Base-by-base conservation (phyloP, 371 early-diverging fungal species). In the Mucor velutinosus region DNA sequence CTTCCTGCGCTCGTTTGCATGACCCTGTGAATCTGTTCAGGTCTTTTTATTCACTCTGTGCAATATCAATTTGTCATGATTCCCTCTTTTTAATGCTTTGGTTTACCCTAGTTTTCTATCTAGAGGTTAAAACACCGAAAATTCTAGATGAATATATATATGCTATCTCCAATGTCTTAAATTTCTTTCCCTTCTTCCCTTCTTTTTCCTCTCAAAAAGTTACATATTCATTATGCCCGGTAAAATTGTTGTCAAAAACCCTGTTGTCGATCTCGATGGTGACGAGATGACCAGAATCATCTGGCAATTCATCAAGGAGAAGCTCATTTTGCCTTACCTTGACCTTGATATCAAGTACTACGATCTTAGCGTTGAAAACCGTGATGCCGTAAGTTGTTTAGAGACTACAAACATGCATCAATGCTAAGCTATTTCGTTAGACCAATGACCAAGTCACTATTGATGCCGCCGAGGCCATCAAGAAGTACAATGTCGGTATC, bases 221-320 rank as follows among this genome's bases (percentile, higher is more conserved):
- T 43, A 25, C 0, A n/a, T 23, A 32, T 45, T 17, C 25, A 67
- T n/a, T 25, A 71, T 71, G 71, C 58, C 59, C 47, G 67, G 67
- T 58, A 81, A 81, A 58, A 93, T 94, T 71, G 76, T 76, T 63
- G 94, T 94, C 32, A 83, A 87, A 68, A 92, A 93, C 68, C 94
- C 94, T n/a, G 92, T 95, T 23, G 95, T 94, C 43, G 95, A 96
- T 77, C 87, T 97, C 39, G 98, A 98, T 76, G 97, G 97, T 71
- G 97, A 97, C 85, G 97, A 97, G 75, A 96, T 96, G 96, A 96
- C 97, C 66, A 86, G 97, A 73, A 95, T 97, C 82, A 94, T 96
- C 82, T 95, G 95, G 95, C 86, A 93, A 67, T 84, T 89, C 81
- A 96, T 96, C 86, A 94, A 94, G 84, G 95, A 96, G 64, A 90